These are phyloP conservation scores for Ophiocordyceps camponoti-saundersi DNA, from an alignment of 2,329 filamentous ascomycete species.

Conservation along the genomic window DNA sequence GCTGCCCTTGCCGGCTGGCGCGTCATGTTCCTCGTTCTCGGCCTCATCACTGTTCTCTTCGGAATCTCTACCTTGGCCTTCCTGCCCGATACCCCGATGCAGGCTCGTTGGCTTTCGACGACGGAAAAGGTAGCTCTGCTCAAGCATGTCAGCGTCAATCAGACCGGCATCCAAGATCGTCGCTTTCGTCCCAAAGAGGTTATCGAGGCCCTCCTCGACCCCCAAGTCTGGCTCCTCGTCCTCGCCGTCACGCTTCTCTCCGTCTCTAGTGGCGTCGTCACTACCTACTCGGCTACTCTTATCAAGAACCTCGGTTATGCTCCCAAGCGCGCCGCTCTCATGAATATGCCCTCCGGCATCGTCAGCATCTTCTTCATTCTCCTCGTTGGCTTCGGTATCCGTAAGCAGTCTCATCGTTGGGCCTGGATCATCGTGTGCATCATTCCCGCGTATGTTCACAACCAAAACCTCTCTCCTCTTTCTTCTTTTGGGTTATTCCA, in stretches of 20 bases:
- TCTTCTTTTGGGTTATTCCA: too few species aligned
- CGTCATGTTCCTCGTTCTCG: constrained; percentile 55
- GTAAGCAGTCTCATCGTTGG: constrained; percentile 29
- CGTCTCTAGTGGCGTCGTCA: constrained; percentile 35
- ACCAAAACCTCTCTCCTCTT: too few species aligned
- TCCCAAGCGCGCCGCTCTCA: constrained; percentile 26
- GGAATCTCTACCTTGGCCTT: constrained; percentile 15
- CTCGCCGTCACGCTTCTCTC: constrained; percentile 30
- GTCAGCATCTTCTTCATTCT: constrained; percentile 35
- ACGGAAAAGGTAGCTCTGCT: constrained; percentile 31
- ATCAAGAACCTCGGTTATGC: constrained; percentile 29
- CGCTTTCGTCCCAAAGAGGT: constrained; percentile 35
- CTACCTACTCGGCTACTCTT: constrained; percentile 35
- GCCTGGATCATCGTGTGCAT: constrained; percentile 30
- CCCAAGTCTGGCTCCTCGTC: constrained; percentile 32
- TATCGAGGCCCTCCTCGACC: constrained; percentile 30
- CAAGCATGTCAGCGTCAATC: constrained; percentile 37
- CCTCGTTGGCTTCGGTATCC: constrained; percentile 28
- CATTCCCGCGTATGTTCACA: constrained; percentile 22
- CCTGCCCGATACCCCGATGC: constrained; percentile 26
- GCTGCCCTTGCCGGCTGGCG: constrained; percentile 46
- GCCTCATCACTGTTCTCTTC: constrained; percentile 22
- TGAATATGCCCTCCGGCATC: constrained; percentile 36
- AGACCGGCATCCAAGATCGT: constrained; percentile 37
- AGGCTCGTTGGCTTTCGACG: constrained; percentile 25